Evolutionary conservation across 495 filamentous ascomycete genomes (phyloP).

Genomic region (Hypoxylon trugodes): DNA sequence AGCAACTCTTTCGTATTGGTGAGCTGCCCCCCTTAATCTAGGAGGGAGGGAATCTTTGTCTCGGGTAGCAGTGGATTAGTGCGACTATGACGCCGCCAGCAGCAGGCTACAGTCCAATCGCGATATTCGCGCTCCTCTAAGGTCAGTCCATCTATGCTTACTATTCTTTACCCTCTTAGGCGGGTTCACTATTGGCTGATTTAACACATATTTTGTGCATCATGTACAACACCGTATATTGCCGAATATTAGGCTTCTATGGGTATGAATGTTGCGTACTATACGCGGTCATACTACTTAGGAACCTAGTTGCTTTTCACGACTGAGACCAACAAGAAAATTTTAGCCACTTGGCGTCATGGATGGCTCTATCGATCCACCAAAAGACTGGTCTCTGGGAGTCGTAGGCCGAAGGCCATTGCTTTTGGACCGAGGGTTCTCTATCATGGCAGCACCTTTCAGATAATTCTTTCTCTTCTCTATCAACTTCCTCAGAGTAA

Average conservation of each 20-base stretch:
- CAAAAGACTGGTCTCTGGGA: constrained; percentile 28
- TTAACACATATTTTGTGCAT: constrained; percentile 23
- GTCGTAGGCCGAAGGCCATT: constrained; percentile 4
- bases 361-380: constrained; percentile 23
- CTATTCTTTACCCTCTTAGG: constrained; percentile 11
- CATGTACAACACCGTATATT: constrained; percentile 37
- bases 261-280: constrained; percentile 15
- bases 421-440: constrained; percentile 10
- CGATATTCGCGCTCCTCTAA: constrained; percentile 28
- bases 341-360: constrained; percentile 29
- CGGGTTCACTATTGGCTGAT: constrained; percentile 31
- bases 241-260: constrained; percentile 25
- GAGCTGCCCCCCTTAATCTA: constrained; percentile 22
- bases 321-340: constrained; percentile 27
- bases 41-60: constrained; percentile 37
- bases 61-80: constrained; percentile 42
- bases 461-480: not conserved
- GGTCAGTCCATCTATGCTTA: constrained; percentile 36
- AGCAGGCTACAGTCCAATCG: constrained; percentile 30
- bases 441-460: constrained; percentile 5
- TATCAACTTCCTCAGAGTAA: not conserved
- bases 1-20: constrained; percentile 35
- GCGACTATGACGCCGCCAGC: constrained; percentile 36
- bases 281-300: not conserved
- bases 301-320: constrained; percentile 34